A percentile compares a stretch with the other conserved stretches of the same genome.
Evolutionary conservation across 306 rosid genomes (phyloP).

Genomic region (Trifolium dubium): DNA sequence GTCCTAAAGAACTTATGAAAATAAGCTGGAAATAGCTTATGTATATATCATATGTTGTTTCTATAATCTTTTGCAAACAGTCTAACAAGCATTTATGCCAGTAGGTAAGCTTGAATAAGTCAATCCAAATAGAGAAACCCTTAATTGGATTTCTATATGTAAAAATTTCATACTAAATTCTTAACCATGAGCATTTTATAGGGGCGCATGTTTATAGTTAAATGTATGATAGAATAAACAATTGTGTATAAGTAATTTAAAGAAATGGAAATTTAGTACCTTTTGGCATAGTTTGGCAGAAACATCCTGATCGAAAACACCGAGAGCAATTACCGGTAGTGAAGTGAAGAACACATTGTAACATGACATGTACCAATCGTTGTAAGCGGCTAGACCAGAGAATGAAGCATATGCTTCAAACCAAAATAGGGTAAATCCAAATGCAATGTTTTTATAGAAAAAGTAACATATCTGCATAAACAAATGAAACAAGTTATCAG

Average conservation of each 20-base stretch:
- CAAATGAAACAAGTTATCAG: conserved; percentile 28
- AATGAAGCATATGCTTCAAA: conserved; percentile 85
- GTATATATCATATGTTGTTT: too few relatives aligned
- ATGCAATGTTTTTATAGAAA: conserved; percentile 89
- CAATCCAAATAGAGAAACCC: too few relatives aligned
- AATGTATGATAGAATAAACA: not conserved
- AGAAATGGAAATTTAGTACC: conserved; percentile 52
- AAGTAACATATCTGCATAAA: conserved; percentile 89
- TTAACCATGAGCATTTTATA: too few relatives aligned
- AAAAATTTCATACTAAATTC: too few relatives aligned
- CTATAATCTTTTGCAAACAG: too few relatives aligned
- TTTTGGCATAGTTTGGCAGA: conserved; percentile 77
- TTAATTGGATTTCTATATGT: not conserved
- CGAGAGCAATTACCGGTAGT: conserved; percentile 86
- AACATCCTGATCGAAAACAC: conserved; percentile 93
- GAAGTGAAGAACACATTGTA: conserved; percentile 96
- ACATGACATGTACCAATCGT: conserved; percentile 93
- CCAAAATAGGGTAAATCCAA: conserved; percentile 93
- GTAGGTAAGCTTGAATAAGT: too few relatives aligned
- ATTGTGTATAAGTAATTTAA: not conserved
- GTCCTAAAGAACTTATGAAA: too few relatives aligned
- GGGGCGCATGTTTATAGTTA: not conserved
- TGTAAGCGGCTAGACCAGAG: conserved; percentile 82
- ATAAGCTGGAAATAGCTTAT: too few relatives aligned
- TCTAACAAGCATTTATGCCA: too few relatives aligned